Evolutionary conservation across 108 stramenopile species (phyloP).

Genomic region (Pseudonitzschia multistriata): DNA sequence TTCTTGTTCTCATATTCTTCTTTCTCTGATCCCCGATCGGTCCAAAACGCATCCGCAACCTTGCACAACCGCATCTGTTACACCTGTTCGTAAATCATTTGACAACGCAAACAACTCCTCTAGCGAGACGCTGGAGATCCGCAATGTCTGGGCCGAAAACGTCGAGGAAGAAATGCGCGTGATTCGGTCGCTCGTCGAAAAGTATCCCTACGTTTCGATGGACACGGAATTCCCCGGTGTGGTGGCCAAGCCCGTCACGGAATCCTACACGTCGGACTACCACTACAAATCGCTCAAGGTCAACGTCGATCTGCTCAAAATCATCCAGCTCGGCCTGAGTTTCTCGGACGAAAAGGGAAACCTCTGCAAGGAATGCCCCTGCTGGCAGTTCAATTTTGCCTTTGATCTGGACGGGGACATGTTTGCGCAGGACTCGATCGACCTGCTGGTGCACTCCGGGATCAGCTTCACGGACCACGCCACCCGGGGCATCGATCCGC

Average conservation of each 20-base stretch:
- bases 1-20: not conserved
- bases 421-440: constrained; percentile 98
- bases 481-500: constrained; percentile 90
- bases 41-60: not conserved
- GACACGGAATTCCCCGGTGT: constrained; percentile 99
- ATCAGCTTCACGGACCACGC: constrained; percentile 95
- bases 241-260: constrained; percentile 96
- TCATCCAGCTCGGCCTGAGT: constrained; percentile 95
- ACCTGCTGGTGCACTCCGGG: constrained; percentile 90
- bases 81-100: too few species aligned
- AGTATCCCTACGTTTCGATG: constrained; percentile 98
- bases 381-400: constrained; percentile 99
- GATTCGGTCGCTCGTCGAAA: constrained; percentile 91
- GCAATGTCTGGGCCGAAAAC: constrained; percentile 93
- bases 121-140: constrained; percentile 84
- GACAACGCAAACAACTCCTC: not conserved
- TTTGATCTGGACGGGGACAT: constrained; percentile 95
- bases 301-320: constrained; percentile 97
- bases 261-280: constrained; percentile 88
- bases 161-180: constrained; percentile 91
- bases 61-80: not conserved
- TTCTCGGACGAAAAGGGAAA: constrained; percentile 96
- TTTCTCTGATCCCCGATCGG: not conserved
- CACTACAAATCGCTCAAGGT: constrained; percentile 97
- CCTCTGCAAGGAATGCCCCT: constrained; percentile 87